phyloP scores from a whole-genome alignment of 164 flowering plant species.

The Vitis labrusca region DNA sequence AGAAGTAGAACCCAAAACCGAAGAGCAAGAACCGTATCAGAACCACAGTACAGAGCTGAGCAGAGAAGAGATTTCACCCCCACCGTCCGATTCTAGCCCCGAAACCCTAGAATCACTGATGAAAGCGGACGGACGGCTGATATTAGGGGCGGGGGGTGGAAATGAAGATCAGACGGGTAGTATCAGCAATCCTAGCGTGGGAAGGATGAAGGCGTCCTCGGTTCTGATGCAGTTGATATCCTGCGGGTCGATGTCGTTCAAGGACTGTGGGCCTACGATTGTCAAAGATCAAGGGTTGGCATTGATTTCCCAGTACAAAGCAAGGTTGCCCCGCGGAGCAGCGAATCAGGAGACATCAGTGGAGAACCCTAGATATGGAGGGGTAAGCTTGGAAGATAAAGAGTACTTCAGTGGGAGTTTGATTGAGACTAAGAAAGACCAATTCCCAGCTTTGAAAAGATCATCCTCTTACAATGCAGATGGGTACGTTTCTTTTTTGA shows the following conservation, averaged over 20 bases:
- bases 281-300: constrained; percentile 55
- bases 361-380: constrained; percentile 25
- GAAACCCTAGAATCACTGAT: constrained; percentile 78
- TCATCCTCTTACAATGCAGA: constrained; percentile 89
- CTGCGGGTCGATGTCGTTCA: constrained; percentile 80
- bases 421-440: constrained; percentile 67
- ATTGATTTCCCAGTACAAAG: constrained; percentile 52
- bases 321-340: constrained; percentile 52
- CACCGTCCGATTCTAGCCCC: constrained; percentile 89
- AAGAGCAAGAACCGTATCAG: constrained; percentile 16
- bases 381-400: constrained; percentile 61
- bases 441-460: constrained; percentile 54
- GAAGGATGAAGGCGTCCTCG: constrained; percentile 59
- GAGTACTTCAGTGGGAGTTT: constrained; percentile 96
- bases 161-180: not conserved
- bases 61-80: constrained; percentile 82
- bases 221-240: constrained; percentile 87
- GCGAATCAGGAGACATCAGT: constrained; percentile 22
- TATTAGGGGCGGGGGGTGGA: constrained; percentile 11
- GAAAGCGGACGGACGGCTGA: constrained; percentile 60
- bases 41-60: constrained; percentile 48
- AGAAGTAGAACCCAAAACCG: constrained; percentile 10
- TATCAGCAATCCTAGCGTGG: constrained; percentile 5
- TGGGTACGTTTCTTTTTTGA: constrained; percentile 34
- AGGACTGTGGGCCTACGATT: constrained; percentile 55